Percentiles rank a stretch among this genome's conserved stretches.
Evolutionary conservation across 164 flowering plant genomes (phyloP).

Genomic region (Amborella trichopoda): DNA sequence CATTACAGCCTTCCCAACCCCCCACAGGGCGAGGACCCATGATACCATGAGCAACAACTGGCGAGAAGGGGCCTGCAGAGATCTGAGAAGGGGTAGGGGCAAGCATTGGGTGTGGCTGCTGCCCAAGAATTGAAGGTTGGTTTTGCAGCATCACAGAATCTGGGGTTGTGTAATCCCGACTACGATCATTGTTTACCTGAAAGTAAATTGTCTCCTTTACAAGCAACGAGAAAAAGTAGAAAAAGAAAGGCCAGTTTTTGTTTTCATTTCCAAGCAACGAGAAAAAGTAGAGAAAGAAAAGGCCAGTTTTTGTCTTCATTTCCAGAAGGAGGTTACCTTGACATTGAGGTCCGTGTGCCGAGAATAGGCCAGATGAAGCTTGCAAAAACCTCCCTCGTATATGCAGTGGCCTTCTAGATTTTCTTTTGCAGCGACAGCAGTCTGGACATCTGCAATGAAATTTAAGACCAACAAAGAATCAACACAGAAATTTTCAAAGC

Average conservation of each 20-base stretch:
- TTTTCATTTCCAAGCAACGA: no score
- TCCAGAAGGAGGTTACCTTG: slow-evolving; percentile 34
- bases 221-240: no score
- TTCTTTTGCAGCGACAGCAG: slow-evolving; percentile 78
- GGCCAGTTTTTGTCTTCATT: no score
- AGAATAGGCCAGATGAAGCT: slow-evolving; percentile 86
- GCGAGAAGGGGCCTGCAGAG: slow-evolving; percentile 29
- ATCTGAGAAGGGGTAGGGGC: slow-evolving; percentile 29
- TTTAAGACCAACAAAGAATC: no score
- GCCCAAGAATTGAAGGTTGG: slow-evolving; percentile 65
- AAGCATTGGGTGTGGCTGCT: slow-evolving; percentile 37
- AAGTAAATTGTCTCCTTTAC: not conserved
- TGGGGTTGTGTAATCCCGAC: slow-evolving; percentile 74
- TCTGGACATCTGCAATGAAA: slow-evolving; percentile 80
- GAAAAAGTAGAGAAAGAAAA: no score
- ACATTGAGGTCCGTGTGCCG: slow-evolving; percentile 93
- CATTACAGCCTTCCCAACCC: slow-evolving; percentile 28
- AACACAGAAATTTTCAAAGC: no score
- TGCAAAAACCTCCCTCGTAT: slow-evolving; percentile 96
- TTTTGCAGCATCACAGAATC: slow-evolving; percentile 24
- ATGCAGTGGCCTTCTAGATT: slow-evolving; percentile 92
- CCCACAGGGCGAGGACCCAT: slow-evolving; percentile 24
- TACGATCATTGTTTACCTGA: slow-evolving; percentile 82
- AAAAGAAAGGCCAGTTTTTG: no score
- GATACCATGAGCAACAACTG: slow-evolving; percentile 18